A percentile compares a stretch with the other conserved stretches of the same genome.
Evolutionary conservation across 2,329 filamentous ascomycete species (phyloP).

Genomic region (Xylaria sp.): DNA sequence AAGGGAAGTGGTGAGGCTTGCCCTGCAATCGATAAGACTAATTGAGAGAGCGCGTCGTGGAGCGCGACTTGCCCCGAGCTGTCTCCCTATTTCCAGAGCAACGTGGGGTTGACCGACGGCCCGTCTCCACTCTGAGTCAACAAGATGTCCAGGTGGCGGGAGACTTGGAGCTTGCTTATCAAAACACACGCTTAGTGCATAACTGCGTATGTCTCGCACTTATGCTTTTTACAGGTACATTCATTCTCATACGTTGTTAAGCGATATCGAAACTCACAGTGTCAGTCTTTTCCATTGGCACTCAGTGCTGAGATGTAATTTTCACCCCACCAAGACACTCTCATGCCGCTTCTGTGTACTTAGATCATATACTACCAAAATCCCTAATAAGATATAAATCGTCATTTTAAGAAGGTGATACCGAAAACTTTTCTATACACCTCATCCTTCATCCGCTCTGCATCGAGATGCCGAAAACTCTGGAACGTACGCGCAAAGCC

Average conservation of each 20-base stretch:
- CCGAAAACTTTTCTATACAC: not conserved
- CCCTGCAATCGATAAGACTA: slow-evolving; percentile 19
- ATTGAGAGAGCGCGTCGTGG: slow-evolving; percentile 45
- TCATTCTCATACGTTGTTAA: not conserved
- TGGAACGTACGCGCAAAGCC: slow-evolving; percentile 88
- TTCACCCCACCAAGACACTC: slow-evolving; percentile 34
- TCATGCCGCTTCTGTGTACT: not conserved
- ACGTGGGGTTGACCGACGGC: slow-evolving; percentile 38
- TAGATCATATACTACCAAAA: not conserved
- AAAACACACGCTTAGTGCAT: not conserved
- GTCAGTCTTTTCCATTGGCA: not conserved
- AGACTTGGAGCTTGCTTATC: not conserved
- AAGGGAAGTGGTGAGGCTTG: not conserved
- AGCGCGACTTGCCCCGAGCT: slow-evolving; percentile 42
- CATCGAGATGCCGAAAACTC: slow-evolving; percentile 75
- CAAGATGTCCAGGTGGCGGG: not conserved
- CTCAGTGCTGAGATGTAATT: slow-evolving; percentile 15
- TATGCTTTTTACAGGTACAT: not conserved
- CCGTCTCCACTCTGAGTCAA: not conserved
- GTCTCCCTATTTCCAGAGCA: slow-evolving; percentile 39
- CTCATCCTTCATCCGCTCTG: not conserved
- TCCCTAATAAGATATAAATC: not conserved
- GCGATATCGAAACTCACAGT: slow-evolving; percentile 9
- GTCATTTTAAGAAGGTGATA: not conserved
- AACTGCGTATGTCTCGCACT: not conserved